Evolutionary conservation across 768 basidiomycete species (phyloP).

Genomic region (Suillus decipiens): DNA sequence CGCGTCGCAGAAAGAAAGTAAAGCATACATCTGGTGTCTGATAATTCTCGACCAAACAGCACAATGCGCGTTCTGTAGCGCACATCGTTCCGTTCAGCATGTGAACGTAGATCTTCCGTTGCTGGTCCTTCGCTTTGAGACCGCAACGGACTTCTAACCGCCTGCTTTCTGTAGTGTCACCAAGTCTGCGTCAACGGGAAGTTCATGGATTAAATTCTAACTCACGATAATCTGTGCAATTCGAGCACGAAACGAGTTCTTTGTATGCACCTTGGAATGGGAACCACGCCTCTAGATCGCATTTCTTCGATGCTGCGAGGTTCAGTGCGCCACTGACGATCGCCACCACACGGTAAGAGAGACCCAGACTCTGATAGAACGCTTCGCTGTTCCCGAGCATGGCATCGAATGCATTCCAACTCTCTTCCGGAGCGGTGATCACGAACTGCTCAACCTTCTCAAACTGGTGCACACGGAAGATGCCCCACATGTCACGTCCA

Average conservation of each 20-base stretch:
- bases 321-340: slow-evolving; percentile 98
- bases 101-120: slow-evolving; percentile 93
- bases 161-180: slow-evolving; percentile 68
- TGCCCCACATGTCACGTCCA: slow-evolving; percentile 99
- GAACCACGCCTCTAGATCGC: slow-evolving; percentile 99
- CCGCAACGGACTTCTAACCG: slow-evolving; percentile 93
- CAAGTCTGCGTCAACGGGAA: not conserved
- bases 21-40: slow-evolving; percentile 86
- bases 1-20: slow-evolving; percentile 1
- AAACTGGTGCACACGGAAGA: slow-evolving; percentile 99
- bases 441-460: slow-evolving; percentile 99
- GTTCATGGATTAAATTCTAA: slow-evolving; percentile 16
- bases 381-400: slow-evolving; percentile 91
- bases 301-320: slow-evolving; percentile 96
- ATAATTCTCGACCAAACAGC: slow-evolving; percentile 98
- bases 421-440: slow-evolving; percentile 91
- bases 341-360: slow-evolving; percentile 90
- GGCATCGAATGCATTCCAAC: slow-evolving; percentile 89
- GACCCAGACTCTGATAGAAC: slow-evolving; percentile 93
- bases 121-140: slow-evolving; percentile 86
- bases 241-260: slow-evolving; percentile 96
- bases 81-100: slow-evolving; percentile 99
- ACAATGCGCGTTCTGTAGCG: slow-evolving; percentile 94
- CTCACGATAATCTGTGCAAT: slow-evolving; percentile 99
- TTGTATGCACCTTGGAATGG: slow-evolving; percentile 96